Evolutionary conservation across 2,329 filamentous ascomycete species (phyloP).

Genomic region (Fusarium dlaminii): DNA sequence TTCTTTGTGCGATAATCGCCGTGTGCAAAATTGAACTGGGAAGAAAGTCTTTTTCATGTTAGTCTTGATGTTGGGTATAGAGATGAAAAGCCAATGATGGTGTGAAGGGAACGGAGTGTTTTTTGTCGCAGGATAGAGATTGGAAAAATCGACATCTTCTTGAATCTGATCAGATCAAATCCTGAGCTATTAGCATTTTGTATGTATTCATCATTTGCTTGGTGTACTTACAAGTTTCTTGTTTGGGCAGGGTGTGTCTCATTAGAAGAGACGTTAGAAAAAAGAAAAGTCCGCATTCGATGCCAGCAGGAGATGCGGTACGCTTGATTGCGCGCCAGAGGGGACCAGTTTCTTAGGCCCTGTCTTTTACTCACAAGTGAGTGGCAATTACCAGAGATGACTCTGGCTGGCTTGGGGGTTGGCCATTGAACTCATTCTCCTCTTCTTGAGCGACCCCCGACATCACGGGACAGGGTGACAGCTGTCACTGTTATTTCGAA

Average conservation of each 20-base stretch:
- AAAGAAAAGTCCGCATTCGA: not conserved
- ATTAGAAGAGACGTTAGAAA: not conserved
- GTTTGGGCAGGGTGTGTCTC: not conserved
- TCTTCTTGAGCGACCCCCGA: not conserved
- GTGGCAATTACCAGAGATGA: not conserved
- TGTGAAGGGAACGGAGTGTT: not conserved
- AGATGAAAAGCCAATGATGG: not conserved
- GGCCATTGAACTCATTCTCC: not conserved
- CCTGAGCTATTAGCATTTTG: not conserved
- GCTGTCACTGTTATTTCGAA: not conserved
- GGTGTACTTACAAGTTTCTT: not conserved
- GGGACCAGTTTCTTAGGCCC: not conserved
- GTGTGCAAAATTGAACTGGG: not conserved
- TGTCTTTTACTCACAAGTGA: not conserved
- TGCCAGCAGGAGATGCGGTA: not conserved
- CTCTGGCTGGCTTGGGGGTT: not conserved
- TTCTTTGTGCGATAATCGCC: not conserved
- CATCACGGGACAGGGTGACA: not conserved
- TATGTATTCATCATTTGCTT: not conserved
- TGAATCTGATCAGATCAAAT: not conserved
- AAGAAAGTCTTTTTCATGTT: not conserved
- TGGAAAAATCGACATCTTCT: not conserved
- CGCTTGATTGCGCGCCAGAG: not conserved
- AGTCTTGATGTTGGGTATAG: not conserved
- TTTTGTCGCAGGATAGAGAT: not conserved